Conservation (phyloP, 345 rosid genomes). For the Hypericum androsaemum region DNA sequence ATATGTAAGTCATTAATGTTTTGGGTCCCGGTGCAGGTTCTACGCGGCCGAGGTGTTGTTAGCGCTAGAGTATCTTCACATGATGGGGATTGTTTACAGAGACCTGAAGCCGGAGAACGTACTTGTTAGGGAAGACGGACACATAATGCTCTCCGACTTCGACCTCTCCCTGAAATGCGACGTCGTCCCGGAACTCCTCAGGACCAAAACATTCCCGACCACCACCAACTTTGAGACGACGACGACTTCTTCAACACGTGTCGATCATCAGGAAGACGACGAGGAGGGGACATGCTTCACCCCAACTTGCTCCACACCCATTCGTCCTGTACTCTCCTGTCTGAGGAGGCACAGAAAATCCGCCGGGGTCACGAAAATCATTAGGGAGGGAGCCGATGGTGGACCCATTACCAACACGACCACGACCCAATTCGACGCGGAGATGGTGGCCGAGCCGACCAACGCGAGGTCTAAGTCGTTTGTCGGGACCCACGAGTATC, state of each 20-base stretch:
- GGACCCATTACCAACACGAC: neutral
- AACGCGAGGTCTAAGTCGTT: slow-evolving; percentile 72
- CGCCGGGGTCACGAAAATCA: slow-evolving; percentile 34
- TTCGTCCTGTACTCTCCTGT: slow-evolving; percentile 65
- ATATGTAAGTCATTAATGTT: no score
- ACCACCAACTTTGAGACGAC: no score
- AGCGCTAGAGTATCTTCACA: slow-evolving; percentile 27
- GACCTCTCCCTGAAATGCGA: slow-evolving; percentile 57
- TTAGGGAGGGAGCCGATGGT: slow-evolving; percentile 16
- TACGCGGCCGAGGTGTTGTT: slow-evolving; percentile 22
- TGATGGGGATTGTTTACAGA: slow-evolving; percentile 30
- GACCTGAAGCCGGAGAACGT: slow-evolving; percentile 28
- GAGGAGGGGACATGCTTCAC: slow-evolving; percentile 30
- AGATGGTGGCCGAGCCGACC: slow-evolving; percentile 70
- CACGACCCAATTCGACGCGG: slow-evolving; percentile 19
- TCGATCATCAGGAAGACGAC: slow-evolving; percentile 7
- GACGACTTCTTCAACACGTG: no score
- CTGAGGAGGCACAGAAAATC: slow-evolving; percentile 36
- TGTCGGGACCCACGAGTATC: slow-evolving; percentile 91
- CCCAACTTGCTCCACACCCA: slow-evolving; percentile 49
- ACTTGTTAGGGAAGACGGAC: slow-evolving; percentile 27
- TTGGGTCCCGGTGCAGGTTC: slow-evolving; percentile 12
- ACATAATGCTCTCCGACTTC: slow-evolving; percentile 26
- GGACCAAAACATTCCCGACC: slow-evolving; percentile 13
- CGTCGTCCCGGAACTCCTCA: slow-evolving; percentile 63